These are phyloP conservation scores for Dimargaris xerosporica DNA, from an alignment of 192 early-diverging fungal species.

Conservation along the genomic window DNA sequence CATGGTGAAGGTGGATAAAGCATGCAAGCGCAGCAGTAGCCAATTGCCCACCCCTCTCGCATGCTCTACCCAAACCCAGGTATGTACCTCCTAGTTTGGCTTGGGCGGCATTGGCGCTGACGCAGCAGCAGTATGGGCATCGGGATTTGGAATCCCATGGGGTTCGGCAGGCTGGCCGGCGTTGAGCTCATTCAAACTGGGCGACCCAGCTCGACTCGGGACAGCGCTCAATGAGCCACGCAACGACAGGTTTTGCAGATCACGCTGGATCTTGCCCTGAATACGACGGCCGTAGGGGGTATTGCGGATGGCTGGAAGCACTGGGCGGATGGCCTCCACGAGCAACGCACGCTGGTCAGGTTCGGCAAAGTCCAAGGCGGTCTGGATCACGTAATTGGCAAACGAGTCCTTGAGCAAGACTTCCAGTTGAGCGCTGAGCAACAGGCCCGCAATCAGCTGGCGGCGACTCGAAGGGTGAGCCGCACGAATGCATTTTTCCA, in stretches of 20 bases:
- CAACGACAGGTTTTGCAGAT: slow-evolving; percentile 19
- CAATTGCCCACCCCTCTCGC: too few relatives aligned
- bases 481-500: slow-evolving; percentile 84
- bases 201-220: not conserved
- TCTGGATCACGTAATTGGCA: slow-evolving; percentile 86
- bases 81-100: too few relatives aligned
- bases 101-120: too few relatives aligned
- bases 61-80: too few relatives aligned
- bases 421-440: slow-evolving; percentile 56
- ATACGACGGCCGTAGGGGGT: slow-evolving; percentile 85
- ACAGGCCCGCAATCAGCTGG: slow-evolving; percentile 55
- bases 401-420: slow-evolving; percentile 72
- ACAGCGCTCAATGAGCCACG: slow-evolving; percentile 5
- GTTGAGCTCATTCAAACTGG: not conserved
- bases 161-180: not conserved
- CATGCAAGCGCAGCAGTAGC: too few relatives aligned
- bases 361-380: slow-evolving; percentile 68
- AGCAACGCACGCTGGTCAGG: slow-evolving; percentile 50
- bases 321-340: slow-evolving; percentile 65
- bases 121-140: too few relatives aligned
- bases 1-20: too few relatives aligned
- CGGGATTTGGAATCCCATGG: too few relatives aligned
- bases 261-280: slow-evolving; percentile 56
- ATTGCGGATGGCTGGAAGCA: slow-evolving; percentile 64
- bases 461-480: slow-evolving; percentile 52